These are phyloP conservation scores for Neolentinus lepideus DNA, from an alignment of 1,284 basidiomycete genomes.

Conservation along the genomic window DNA sequence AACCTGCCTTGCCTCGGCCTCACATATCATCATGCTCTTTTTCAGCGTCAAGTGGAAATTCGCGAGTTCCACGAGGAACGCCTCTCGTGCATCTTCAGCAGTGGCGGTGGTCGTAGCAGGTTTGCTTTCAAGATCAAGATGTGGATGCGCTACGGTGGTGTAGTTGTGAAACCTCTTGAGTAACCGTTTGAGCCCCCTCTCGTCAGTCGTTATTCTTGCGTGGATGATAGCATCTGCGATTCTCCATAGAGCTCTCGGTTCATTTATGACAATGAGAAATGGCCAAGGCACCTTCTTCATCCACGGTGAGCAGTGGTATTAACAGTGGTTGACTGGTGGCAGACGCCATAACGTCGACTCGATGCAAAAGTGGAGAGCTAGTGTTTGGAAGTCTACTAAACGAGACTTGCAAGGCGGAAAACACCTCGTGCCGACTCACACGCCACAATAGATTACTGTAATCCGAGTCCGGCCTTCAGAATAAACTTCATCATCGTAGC, in stretches of 20 bases:
- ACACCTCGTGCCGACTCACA: too few relatives aligned
- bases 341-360: neutral
- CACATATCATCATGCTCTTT: conserved; percentile 73
- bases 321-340: neutral
- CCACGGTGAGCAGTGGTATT: conserved; percentile 43
- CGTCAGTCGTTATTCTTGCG: conserved; percentile 63
- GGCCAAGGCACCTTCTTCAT: conserved; percentile 55
- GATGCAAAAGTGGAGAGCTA: neutral
- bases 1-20: conserved; percentile 74
- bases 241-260: neutral
- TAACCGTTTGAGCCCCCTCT: conserved; percentile 57
- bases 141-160: conserved; percentile 45
- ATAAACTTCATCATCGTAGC: too few relatives aligned
- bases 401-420: too few relatives aligned
- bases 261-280: conserved; percentile 1
- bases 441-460: too few relatives aligned
- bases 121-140: conserved; percentile 24
- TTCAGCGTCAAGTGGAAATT: conserved; percentile 66
- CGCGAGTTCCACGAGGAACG: conserved; percentile 67
- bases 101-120: conserved; percentile 29
- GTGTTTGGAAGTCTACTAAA: too few relatives aligned
- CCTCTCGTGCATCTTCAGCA: conserved; percentile 63
- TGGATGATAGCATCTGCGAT: conserved; percentile 68
- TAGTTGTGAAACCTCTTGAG: conserved; percentile 76
- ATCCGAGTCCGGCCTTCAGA: too few relatives aligned